These are phyloP conservation scores for Aspergillus sp. DNA, from an alignment of 2,329 filamentous ascomycete genomes.

Conservation along the genomic window DNA sequence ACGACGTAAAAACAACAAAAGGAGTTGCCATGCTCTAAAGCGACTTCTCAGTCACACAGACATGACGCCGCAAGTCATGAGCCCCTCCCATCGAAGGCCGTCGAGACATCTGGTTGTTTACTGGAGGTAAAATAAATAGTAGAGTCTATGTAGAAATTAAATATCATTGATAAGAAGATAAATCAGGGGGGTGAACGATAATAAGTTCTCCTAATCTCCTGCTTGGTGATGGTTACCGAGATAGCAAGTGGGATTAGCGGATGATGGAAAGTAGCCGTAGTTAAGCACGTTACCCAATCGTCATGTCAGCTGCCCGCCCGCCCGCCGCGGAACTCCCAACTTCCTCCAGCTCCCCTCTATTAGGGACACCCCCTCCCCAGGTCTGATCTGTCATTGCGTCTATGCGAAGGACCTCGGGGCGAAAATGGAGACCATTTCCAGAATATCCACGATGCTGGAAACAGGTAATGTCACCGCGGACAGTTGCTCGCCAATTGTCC, in stretches of 20 bases:
- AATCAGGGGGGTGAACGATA: too few species aligned
- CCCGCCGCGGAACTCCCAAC: constrained; percentile 13
- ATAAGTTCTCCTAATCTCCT: too few species aligned
- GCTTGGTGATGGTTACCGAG: background rate
- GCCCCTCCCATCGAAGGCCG: too few species aligned
- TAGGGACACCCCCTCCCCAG: constrained; percentile 3
- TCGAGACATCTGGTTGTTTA: too few species aligned
- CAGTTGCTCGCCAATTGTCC: background rate
- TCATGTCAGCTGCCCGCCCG: constrained; percentile 14
- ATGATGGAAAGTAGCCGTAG: background rate
- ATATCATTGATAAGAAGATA: background rate
- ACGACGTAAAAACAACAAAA: too few species aligned
- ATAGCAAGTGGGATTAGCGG: background rate
- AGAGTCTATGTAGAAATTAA: too few species aligned
- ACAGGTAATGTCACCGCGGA: constrained; percentile 63
- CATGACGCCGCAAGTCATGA: too few species aligned
- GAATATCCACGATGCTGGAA: constrained; percentile 91
- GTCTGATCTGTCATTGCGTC: background rate
- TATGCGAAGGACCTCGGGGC: constrained; percentile 21
- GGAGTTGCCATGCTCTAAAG: too few species aligned
- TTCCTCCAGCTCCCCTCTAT: constrained; percentile 10
- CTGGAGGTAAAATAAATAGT: too few species aligned
- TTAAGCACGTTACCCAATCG: constrained; percentile 9
- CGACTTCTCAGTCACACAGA: too few species aligned
- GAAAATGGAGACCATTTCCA: constrained; percentile 90